phyloP scores from a whole-genome alignment of 2,329 filamentous ascomycete genomes.

The Sarocladium brachiariae region DNA sequence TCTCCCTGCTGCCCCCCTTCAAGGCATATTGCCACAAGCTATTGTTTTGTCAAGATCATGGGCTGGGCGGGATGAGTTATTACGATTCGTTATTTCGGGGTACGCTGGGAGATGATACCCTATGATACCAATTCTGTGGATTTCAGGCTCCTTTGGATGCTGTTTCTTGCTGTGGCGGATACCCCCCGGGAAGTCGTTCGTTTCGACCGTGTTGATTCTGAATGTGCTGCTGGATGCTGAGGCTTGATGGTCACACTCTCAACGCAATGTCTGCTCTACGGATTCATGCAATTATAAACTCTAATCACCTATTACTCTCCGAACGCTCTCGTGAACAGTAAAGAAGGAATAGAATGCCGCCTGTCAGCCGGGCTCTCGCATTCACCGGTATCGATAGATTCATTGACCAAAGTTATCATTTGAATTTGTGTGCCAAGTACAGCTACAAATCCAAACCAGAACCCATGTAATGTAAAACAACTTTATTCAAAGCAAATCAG shows the following conservation, averaged over 20 bases:
- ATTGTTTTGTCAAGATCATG: background rate
- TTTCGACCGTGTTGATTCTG: background rate
- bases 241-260: background rate
- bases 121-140: slow-evolving; percentile 8
- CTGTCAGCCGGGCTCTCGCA: too few species aligned
- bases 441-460: background rate
- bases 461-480: background rate
- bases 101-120: slow-evolving; percentile 4
- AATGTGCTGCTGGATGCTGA: background rate
- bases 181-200: slow-evolving; percentile 1
- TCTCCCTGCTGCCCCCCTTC: too few species aligned
- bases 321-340: background rate
- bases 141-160: slow-evolving; percentile 4
- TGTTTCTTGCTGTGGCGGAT: slow-evolving; percentile 3
- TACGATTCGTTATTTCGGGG: background rate
- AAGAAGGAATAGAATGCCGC: too few species aligned
- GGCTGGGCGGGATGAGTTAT: background rate
- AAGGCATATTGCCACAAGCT: background rate
- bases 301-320: too few species aligned
- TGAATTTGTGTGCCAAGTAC: background rate
- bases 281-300: background rate
- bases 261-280: background rate
- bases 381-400: too few species aligned
- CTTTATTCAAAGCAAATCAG: background rate
- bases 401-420: background rate